phyloP scores from a whole-genome alignment of 495 filamentous ascomycete genomes.

The Aspergillus ostianus region DNA sequence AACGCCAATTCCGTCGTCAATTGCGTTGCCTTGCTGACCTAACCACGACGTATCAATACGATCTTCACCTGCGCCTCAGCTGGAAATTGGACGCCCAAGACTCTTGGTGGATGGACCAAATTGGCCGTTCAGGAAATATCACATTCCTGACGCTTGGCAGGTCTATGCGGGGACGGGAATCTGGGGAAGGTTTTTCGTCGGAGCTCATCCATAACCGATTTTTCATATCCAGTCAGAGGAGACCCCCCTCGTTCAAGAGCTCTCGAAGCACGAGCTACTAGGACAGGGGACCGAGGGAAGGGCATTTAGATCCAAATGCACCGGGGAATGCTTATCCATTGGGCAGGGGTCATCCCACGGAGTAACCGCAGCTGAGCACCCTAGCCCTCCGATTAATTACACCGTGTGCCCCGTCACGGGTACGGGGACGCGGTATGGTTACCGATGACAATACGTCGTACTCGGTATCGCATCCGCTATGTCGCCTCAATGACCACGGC shows the following conservation, averaged over 20 bases:
- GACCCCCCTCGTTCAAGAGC: not conserved
- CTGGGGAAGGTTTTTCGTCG: conserved; percentile 15
- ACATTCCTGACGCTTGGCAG: conserved; percentile 18
- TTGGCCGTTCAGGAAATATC: not conserved
- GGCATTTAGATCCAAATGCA: not conserved
- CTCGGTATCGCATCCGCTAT: not conserved
- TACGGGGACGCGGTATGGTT: too few relatives aligned
- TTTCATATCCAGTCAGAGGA: not conserved
- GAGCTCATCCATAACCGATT: not conserved
- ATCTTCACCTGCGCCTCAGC: not conserved
- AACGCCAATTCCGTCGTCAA: conserved; percentile 8
- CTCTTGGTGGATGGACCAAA: not conserved
- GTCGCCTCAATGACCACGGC: conserved; percentile 12
- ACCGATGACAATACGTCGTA: not conserved
- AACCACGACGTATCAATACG: not conserved
- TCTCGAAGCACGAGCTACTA: conserved; percentile 2
- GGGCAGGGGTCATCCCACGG: conserved; percentile 2
- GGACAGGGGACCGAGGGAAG: not conserved
- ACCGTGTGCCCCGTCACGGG: too few relatives aligned
- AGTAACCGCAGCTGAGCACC: not conserved
- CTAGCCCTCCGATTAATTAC: conserved; percentile 1
- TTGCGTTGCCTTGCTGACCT: conserved; percentile 3
- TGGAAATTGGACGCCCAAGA: not conserved
- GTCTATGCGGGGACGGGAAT: conserved; percentile 21
- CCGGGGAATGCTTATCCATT: conserved; percentile 10